phyloP scores from a whole-genome alignment of 2,329 filamentous ascomycete genomes.

The Zymoseptoria passerinii region DNA sequence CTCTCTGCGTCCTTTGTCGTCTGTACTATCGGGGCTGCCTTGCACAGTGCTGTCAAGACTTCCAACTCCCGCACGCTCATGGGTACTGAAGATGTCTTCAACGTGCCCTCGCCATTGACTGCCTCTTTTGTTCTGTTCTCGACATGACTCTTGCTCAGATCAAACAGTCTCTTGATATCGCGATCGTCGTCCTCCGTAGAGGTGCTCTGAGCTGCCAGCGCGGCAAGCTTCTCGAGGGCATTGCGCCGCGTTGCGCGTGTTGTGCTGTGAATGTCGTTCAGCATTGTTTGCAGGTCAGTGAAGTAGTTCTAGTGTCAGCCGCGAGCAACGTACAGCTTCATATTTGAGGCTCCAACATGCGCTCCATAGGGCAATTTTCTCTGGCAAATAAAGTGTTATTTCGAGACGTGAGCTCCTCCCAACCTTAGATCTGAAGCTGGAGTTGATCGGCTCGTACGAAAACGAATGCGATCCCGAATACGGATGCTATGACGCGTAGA shows the following conservation, averaged over 20 bases:
- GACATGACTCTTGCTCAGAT: slow-evolving; percentile 16
- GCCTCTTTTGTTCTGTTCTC: slow-evolving; percentile 14
- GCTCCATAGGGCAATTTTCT: not conserved
- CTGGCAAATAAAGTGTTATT: not conserved
- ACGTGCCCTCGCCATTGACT: slow-evolving; percentile 5
- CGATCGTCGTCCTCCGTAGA: slow-evolving; percentile 15
- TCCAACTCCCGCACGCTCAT: slow-evolving; percentile 76
- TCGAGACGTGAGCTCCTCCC: not conserved
- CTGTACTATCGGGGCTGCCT: slow-evolving; percentile 69
- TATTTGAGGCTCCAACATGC: not conserved
- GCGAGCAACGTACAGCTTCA: not conserved
- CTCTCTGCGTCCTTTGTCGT: slow-evolving; percentile 65
- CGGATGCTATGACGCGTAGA: too few relatives aligned
- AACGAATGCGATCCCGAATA: too few relatives aligned
- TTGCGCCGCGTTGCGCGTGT: slow-evolving; percentile 34
- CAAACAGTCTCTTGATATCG: slow-evolving; percentile 38
- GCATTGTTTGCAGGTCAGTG: slow-evolving; percentile 7
- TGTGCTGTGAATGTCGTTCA: slow-evolving; percentile 17
- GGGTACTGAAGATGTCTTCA: slow-evolving; percentile 23
- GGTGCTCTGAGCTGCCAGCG: slow-evolving; percentile 36
- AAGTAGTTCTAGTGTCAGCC: not conserved
- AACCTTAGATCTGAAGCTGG: not conserved
- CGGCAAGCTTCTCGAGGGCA: slow-evolving; percentile 44
- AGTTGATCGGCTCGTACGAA: too few relatives aligned
- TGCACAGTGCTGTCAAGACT: slow-evolving; percentile 82